These are phyloP conservation scores for Aspergillus tubingensis DNA, from an alignment of 2,329 filamentous ascomycete species.

Conservation along the genomic window DNA sequence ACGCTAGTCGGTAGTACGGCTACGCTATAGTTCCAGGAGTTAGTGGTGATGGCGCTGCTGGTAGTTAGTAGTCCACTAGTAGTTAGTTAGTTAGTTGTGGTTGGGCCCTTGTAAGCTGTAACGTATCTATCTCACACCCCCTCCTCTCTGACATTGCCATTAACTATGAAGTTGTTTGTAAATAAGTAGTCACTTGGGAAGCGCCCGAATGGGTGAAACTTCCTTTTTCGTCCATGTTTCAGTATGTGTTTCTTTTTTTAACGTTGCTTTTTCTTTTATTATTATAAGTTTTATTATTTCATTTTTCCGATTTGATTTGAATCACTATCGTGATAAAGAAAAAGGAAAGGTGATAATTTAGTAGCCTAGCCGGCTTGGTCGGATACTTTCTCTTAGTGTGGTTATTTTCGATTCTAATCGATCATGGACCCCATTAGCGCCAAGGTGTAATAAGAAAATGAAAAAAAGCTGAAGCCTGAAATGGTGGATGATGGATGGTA, in stretches of 20 bases:
- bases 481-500: too few relatives aligned
- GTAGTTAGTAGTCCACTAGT: background rate
- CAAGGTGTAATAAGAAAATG: background rate
- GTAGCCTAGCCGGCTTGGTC: background rate
- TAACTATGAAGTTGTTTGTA: too few relatives aligned
- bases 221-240: too few relatives aligned
- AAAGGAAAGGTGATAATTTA: background rate
- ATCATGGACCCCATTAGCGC: background rate
- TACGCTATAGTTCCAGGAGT: slow-evolving; percentile 13
- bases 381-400: background rate
- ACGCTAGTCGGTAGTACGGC: slow-evolving; percentile 15
- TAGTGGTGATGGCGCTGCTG: background rate
- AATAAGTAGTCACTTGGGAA: too few relatives aligned
- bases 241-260: too few relatives aligned
- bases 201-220: too few relatives aligned
- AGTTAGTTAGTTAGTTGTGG: background rate
- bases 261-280: background rate
- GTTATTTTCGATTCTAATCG: background rate
- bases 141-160: too few relatives aligned
- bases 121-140: too few relatives aligned
- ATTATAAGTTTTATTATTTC: background rate
- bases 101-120: too few relatives aligned
- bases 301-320: background rate
- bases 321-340: too few relatives aligned
- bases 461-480: background rate